Evolutionary conservation across 352 stramenopile genomes (phyloP).

Genomic region (Blastocystis sp.): DNA sequence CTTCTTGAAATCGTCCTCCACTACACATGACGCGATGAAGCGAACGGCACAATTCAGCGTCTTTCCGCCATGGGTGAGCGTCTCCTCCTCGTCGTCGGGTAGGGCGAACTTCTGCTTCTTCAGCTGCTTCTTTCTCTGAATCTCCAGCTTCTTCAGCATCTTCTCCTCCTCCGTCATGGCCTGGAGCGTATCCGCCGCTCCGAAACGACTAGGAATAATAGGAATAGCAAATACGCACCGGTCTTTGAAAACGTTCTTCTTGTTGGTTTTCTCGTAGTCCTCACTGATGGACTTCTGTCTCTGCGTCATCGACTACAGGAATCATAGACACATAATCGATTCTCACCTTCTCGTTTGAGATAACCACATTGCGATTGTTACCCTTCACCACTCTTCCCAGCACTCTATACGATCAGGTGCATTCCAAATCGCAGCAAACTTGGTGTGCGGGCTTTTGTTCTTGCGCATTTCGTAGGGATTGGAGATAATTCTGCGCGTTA

Average conservation of each 20-base stretch:
- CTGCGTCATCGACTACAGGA: slow-evolving; percentile 48
- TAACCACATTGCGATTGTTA: slow-evolving; percentile 61
- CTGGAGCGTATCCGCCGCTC: slow-evolving; percentile 36
- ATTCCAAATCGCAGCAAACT: background rate
- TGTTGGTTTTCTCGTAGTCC: slow-evolving; percentile 64
- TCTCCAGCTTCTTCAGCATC: slow-evolving; percentile 69
- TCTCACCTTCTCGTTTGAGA: slow-evolving; percentile 66
- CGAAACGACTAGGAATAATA: slow-evolving; percentile 67
- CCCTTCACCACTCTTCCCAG: slow-evolving; percentile 63
- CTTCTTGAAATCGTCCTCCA: slow-evolving; percentile 62
- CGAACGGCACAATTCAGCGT: slow-evolving; percentile 7
- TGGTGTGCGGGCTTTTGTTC: slow-evolving; percentile 61
- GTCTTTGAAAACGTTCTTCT: slow-evolving; percentile 70
- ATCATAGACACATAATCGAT: background rate
- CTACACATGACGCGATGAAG: background rate
- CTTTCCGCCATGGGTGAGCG: slow-evolving; percentile 55
- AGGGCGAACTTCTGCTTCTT: slow-evolving; percentile 56
- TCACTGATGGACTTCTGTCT: slow-evolving; percentile 46
- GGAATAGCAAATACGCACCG: slow-evolving; percentile 19
- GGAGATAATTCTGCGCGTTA: slow-evolving; percentile 36
- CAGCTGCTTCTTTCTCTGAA: slow-evolving; percentile 69
- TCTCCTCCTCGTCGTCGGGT: slow-evolving; percentile 33
- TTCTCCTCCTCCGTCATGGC: slow-evolving; percentile 66
- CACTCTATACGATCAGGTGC: slow-evolving; percentile 28
- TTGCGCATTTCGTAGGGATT: slow-evolving; percentile 70